These are phyloP conservation scores for Graphilbum sp. DNA, from an alignment of 2,329 filamentous ascomycete species.

Conservation along the genomic window DNA sequence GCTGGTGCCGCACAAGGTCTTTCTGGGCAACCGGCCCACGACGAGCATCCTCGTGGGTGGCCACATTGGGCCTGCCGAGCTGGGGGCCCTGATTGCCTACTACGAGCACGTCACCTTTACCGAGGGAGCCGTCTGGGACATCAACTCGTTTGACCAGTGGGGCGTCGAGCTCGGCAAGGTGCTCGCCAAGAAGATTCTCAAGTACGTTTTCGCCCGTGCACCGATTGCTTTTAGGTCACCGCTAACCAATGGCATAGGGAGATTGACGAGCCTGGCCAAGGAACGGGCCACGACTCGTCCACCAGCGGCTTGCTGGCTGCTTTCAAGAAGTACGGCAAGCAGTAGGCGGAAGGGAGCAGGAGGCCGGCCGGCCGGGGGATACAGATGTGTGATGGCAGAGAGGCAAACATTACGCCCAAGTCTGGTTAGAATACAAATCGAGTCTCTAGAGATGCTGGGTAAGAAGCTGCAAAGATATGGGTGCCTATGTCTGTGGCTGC, in stretches of 20 bases:
- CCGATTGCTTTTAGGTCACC: too few species aligned
- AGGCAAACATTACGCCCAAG: too few species aligned
- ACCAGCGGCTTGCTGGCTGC: constrained; percentile 80
- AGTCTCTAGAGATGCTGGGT: too few species aligned
- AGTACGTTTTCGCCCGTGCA: too few species aligned
- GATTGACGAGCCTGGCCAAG: constrained; percentile 61
- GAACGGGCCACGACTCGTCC: constrained; percentile 64
- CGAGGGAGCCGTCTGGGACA: constrained; percentile 96
- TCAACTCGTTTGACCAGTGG: constrained; percentile 99
- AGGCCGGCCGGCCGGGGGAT: too few species aligned
- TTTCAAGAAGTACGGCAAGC: constrained; percentile 61
- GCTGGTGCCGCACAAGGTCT: constrained; percentile 95
- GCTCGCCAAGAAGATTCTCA: constrained; percentile 78
- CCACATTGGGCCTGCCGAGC: constrained; percentile 82
- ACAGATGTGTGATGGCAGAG: too few species aligned
- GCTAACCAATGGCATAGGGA: too few species aligned
- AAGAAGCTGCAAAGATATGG: too few species aligned
- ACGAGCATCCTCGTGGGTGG: constrained; percentile 83
- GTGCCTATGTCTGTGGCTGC: too few species aligned
- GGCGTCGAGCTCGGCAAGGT: constrained; percentile 96
- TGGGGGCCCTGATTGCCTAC: constrained; percentile 93
- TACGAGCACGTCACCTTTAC: constrained; percentile 98
- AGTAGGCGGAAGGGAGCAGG: constrained; percentile 18
- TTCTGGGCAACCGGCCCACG: constrained; percentile 92
- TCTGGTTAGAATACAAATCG: too few species aligned